Evolutionary conservation across 2,329 filamentous ascomycete genomes (phyloP).

Genomic region (Ophiostoma pallidulum): DNA sequence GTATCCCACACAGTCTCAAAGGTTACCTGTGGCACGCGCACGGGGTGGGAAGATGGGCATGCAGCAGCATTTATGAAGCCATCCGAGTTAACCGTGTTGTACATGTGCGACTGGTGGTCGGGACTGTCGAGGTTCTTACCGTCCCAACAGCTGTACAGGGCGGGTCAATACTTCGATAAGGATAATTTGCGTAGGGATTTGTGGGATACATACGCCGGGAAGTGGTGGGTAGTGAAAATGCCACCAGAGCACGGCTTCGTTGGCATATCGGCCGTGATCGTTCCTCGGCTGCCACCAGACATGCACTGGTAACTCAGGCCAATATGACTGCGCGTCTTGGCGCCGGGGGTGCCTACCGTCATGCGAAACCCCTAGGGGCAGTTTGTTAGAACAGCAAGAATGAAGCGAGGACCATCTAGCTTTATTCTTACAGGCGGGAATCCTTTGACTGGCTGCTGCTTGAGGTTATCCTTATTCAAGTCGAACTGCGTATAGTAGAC

Average conservation of each 20-base stretch:
- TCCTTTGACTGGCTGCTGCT: conserved; percentile 18
- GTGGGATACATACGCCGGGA: too few species aligned
- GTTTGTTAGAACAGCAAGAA: neutral
- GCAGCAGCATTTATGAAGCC: conserved; percentile 18
- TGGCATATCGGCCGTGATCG: conserved; percentile 13
- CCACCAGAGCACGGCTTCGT: conserved; percentile 14
- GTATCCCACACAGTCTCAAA: conserved; percentile 26
- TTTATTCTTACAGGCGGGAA: conserved; percentile 21
- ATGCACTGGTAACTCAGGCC: conserved; percentile 19
- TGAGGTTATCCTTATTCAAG: conserved; percentile 19
- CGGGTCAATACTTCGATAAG: neutral
- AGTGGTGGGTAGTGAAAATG: conserved; percentile 19
- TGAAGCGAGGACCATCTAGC: too few species aligned
- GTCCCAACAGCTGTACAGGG: conserved; percentile 46
- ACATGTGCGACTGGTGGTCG: conserved; percentile 32
- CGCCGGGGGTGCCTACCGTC: conserved; percentile 16
- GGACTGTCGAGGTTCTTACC: conserved; percentile 43
- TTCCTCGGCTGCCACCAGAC: conserved; percentile 11
- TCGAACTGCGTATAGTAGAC: conserved; percentile 22
- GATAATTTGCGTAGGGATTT: too few species aligned
- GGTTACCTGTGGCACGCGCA: conserved; percentile 16
- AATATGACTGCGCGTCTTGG: conserved; percentile 5
- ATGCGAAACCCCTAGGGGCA: conserved; percentile 18
- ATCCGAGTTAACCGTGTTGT: conserved; percentile 18
- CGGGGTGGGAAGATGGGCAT: conserved; percentile 16